A percentile compares a stretch with the other conserved stretches of the same genome.
Conservation (phyloP, 2,329 filamentous ascomycete species). For the Sporothrix humicola region DNA sequence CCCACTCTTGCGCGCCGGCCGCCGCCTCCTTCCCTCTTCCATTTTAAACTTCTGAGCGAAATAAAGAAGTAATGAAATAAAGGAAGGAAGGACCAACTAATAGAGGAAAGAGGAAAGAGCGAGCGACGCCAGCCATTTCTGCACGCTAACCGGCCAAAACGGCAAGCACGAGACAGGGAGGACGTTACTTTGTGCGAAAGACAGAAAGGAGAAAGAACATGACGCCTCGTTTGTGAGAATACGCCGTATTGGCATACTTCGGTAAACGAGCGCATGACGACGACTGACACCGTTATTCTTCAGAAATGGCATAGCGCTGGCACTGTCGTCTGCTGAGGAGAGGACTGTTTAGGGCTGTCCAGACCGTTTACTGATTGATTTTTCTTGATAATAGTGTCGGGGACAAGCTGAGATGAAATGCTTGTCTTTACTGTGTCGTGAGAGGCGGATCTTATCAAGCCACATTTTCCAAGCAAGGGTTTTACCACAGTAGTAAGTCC, state of each 20-base stretch:
- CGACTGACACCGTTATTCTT: not conserved
- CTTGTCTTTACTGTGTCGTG: not conserved
- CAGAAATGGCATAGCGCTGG: not conserved
- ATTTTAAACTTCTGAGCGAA: constrained; percentile 25
- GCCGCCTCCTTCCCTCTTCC: not conserved
- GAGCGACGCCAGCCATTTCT: not conserved
- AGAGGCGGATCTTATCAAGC: constrained; percentile 6
- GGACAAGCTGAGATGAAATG: not conserved
- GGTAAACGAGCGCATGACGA: not conserved
- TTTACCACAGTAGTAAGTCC: not conserved
- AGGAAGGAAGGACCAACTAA: not conserved
- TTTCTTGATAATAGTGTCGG: not conserved
- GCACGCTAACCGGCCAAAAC: constrained; percentile 19
- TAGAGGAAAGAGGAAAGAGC: not conserved
- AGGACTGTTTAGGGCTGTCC: too few species aligned
- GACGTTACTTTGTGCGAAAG: too few species aligned
- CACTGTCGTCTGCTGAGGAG: not conserved
- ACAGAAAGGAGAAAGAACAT: not conserved
- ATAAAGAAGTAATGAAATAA: not conserved
- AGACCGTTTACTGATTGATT: not conserved
- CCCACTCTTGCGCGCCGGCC: constrained; percentile 12
- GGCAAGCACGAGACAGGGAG: not conserved
- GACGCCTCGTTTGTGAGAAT: not conserved
- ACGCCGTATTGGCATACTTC: not conserved
- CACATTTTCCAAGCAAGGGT: too few species aligned